Base-by-base conservation (phyloP, 129 eudicot species). In the Centaurea solstitialis region DNA sequence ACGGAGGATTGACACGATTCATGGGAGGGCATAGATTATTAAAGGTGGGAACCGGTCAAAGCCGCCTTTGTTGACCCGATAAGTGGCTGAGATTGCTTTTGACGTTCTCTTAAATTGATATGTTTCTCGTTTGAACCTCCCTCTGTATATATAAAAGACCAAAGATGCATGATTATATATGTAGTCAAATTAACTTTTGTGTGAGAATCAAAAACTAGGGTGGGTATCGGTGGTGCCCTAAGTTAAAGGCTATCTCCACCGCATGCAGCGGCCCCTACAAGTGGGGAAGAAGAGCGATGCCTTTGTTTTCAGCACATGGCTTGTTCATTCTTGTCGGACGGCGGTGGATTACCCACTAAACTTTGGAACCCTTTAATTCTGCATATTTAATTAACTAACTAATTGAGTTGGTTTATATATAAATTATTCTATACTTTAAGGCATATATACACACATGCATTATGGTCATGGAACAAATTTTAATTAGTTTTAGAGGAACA, bases 331-430 rank as follows among this genome's bases (percentile, higher is more conserved):
- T 76, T 87, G 93, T 86, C 90, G 80, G 90, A 82, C 86, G 88
- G 88, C 88, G 83, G 88, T 86, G 87, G 85, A 73, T 84, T 47
- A 9, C 75, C 91, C 92, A 90, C 92, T 86, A 53, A 68, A 75
- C 28, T 65, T 45, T 33, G 53, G 66, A 57, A 84, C 75, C 53
- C 83, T 74, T 75, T 5, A 26, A 26, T 26, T 26, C 68, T 28
- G 18, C 64, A 67, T 78, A n/a, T n/a, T n/a, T n/a, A n/a, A n/a
- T n/a, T n/a, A n/a, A n/a, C n/a, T n/a, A n/a, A n/a, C n/a, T n/a
- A 57, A 74, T 74, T 69, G 76, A 18, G 8, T 43, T 81, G n/a
- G 20, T 76, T 50, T 20, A 33, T 5, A 6, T 61, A 41, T 38
- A 76, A 15, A 30, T 65, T 65, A 81, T 26, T 33, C 35, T 74